Percentiles rank a stretch among this genome's conserved stretches.
Evolutionary conservation across 163 green algal species (phyloP).

Genomic region (Chlorella variabilis): DNA sequence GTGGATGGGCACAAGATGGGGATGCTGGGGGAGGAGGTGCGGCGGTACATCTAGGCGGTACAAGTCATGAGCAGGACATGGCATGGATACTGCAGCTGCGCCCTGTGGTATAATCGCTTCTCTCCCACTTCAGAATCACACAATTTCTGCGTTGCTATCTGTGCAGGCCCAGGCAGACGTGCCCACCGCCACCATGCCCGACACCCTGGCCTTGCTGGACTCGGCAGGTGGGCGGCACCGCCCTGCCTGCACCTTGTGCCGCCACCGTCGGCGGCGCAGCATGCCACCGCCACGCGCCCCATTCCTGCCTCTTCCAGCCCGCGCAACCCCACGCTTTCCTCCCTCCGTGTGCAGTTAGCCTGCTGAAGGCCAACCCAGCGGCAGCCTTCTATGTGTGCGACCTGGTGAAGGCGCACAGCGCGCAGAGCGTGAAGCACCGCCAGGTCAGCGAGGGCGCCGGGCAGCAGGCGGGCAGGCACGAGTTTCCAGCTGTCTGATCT

Average conservation of each 20-base stretch:
- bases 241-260: no score
- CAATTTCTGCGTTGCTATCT: neutral
- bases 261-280: no score
- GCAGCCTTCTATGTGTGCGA: slow-evolving; percentile 64
- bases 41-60: no score
- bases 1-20: slow-evolving; percentile 10
- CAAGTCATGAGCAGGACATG: no score
- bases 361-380: slow-evolving; percentile 53
- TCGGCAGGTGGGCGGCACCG: slow-evolving; percentile 3
- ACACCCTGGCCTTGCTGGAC: slow-evolving; percentile 27
- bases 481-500: no score
- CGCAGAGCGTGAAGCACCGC: slow-evolving; percentile 64
- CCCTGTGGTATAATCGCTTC: neutral
- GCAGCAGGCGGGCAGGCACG: no score
- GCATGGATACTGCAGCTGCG: no score
- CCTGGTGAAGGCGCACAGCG: slow-evolving; percentile 61
- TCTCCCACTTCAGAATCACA: no score
- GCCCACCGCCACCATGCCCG: slow-evolving; percentile 19
- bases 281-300: neutral
- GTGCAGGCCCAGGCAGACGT: slow-evolving; percentile 2
- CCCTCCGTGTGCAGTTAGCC: slow-evolving; percentile 50
- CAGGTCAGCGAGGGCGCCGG: slow-evolving; percentile 32
- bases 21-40: slow-evolving; percentile 8
- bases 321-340: neutral
- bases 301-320: neutral